Conservation (phyloP, 495 filamentous ascomycete species). For the Tuber magnatum region DNA sequence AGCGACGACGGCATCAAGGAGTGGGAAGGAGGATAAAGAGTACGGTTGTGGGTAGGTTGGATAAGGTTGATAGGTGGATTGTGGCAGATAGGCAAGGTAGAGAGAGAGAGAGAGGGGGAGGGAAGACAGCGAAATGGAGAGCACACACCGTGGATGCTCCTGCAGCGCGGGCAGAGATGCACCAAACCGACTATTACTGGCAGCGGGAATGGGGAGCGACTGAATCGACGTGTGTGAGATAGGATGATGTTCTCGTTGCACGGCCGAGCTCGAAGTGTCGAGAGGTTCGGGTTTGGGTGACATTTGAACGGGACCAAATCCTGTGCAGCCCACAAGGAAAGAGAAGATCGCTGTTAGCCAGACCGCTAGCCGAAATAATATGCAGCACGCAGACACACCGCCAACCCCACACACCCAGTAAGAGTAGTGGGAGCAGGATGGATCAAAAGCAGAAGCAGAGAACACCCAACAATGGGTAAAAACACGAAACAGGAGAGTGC, state of each 20-base stretch:
- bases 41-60: background rate
- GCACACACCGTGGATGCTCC: slow-evolving; percentile 38
- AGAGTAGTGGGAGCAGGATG: background rate
- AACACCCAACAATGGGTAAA: background rate
- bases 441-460: background rate
- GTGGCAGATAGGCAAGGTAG: slow-evolving; percentile 4
- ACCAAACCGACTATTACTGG: slow-evolving; percentile 38
- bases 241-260: slow-evolving; percentile 41
- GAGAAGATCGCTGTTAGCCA: slow-evolving; percentile 38
- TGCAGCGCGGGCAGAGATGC: slow-evolving; percentile 40
- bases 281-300: slow-evolving; percentile 41
- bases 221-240: slow-evolving; percentile 40
- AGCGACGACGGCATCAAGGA: slow-evolving; percentile 22
- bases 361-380: slow-evolving; percentile 13
- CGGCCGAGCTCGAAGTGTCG: slow-evolving; percentile 39
- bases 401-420: slow-evolving; percentile 3
- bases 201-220: slow-evolving; percentile 41
- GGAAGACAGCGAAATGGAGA: slow-evolving; percentile 19
- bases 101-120: slow-evolving; percentile 8
- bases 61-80: slow-evolving; percentile 3
- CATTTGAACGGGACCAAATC: slow-evolving; percentile 42
- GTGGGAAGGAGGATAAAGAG: slow-evolving; percentile 9
- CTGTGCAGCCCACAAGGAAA: slow-evolving; percentile 30
- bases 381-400: slow-evolving; percentile 3
- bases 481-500: background rate